Percentiles rank a stretch among this genome's conserved stretches.
These are phyloP conservation scores for Sporothrix brunneoviolacea DNA, from an alignment of 2,329 filamentous ascomycete species.

Conservation along the genomic window DNA sequence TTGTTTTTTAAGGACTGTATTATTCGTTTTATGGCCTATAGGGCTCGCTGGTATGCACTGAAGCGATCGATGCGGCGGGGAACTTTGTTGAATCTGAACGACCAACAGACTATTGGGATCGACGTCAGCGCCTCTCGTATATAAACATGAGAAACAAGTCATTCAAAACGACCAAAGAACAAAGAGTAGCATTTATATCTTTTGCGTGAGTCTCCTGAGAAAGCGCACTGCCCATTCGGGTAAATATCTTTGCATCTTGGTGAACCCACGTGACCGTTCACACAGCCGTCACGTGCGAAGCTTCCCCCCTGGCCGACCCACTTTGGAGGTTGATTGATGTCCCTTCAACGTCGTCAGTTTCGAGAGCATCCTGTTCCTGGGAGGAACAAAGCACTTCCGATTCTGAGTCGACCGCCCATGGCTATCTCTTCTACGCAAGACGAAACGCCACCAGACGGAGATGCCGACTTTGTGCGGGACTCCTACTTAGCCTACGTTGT, in stretches of 20 bases:
- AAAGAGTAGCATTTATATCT: no score
- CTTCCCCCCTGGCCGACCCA: not conserved
- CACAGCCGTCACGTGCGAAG: not conserved
- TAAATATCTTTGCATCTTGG: no score
- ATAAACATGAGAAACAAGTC: not conserved
- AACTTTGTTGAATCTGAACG: no score
- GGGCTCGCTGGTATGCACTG: no score
- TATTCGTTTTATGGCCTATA: no score
- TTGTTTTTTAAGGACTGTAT: no score
- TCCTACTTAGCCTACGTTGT: constrained; percentile 56
- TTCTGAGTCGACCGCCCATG: constrained; percentile 1
- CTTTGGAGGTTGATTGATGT: constrained; percentile 2
- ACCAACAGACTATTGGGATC: no score
- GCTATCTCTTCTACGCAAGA: constrained; percentile 8
- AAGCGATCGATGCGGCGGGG: no score
- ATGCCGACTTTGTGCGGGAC: constrained; percentile 46
- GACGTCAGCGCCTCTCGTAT: no score
- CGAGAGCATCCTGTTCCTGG: constrained; percentile 1
- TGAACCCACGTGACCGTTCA: no score
- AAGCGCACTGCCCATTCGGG: no score
- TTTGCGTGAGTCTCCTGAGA: no score
- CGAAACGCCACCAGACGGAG: constrained; percentile 6
- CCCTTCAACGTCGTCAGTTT: constrained; percentile 3
- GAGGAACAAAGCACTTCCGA: not conserved
- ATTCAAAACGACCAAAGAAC: not conserved